A percentile compares a stretch with the other conserved stretches of the same genome.
phyloP scores from a whole-genome alignment of 257 asterid genomes.

The Plantago major region DNA sequence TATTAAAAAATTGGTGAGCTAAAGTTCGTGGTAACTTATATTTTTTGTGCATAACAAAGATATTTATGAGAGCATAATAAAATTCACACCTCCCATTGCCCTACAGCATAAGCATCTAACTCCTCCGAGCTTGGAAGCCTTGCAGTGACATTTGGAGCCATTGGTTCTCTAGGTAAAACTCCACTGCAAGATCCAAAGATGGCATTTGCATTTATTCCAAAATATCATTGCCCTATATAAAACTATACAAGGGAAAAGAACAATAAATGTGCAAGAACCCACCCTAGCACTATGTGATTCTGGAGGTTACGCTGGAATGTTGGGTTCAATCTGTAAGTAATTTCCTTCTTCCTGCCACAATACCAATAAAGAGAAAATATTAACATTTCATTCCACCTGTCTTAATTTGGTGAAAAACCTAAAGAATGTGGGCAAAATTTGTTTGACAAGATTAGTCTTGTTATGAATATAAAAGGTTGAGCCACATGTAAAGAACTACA shows the following conservation, averaged over 20 bases:
- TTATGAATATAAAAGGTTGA: too few relatives aligned
- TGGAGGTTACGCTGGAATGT: constrained; percentile 83
- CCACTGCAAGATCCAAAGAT: constrained; percentile 56
- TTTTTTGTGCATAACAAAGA: constrained; percentile 17
- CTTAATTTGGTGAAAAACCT: too few relatives aligned
- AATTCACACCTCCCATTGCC: constrained; percentile 91
- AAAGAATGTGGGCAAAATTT: constrained; percentile 20
- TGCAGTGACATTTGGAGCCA: constrained; percentile 75
- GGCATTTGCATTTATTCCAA: constrained; percentile 12
- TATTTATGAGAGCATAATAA: constrained; percentile 13
- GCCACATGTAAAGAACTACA: too few relatives aligned
- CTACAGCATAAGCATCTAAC: constrained; percentile 77
- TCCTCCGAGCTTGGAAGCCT: constrained; percentile 91
- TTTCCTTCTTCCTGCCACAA: constrained; percentile 76
- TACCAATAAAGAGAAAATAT: constrained; percentile 6
- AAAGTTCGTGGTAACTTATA: too few relatives aligned
- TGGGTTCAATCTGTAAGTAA: constrained; percentile 55
- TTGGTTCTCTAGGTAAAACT: constrained; percentile 87
- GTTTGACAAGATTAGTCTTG: too few relatives aligned
- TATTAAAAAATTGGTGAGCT: not conserved
- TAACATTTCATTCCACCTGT: too few relatives aligned
- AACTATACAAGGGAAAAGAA: constrained; percentile 9
- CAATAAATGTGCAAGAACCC: constrained; percentile 22
- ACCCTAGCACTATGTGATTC: constrained; percentile 85
- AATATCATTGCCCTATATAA: not conserved